Evolutionary conservation across 2,329 filamentous ascomycete genomes (phyloP).

Genomic region (Raffaelea arxii): DNA sequence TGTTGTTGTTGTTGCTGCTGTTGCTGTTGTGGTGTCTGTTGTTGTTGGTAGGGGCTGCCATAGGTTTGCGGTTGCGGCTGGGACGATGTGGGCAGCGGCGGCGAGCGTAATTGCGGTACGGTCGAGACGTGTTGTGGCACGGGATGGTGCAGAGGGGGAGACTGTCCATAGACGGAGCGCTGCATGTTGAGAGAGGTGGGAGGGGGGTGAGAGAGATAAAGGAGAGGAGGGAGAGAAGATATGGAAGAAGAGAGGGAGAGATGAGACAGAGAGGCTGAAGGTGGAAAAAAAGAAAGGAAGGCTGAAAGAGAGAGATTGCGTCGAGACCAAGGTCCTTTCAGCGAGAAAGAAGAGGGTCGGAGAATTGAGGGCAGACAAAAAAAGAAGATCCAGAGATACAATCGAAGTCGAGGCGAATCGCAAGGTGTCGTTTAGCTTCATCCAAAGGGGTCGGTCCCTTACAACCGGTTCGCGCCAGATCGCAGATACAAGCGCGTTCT

Average conservation of each 20-base stretch:
- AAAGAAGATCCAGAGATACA: too few relatives aligned
- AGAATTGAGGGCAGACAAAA: neutral
- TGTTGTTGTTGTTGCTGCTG: conserved; percentile 50
- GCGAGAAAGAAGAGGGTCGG: too few relatives aligned
- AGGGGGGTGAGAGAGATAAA: neutral
- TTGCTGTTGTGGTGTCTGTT: conserved; percentile 40
- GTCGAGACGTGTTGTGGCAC: conserved; percentile 98
- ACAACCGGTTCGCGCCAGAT: neutral
- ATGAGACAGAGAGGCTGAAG: neutral
- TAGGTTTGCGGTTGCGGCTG: conserved; percentile 58
- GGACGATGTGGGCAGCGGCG: conserved; percentile 65
- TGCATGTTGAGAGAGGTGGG: conserved; percentile 55
- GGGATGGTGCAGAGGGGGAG: conserved; percentile 89
- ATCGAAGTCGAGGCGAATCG: too few relatives aligned
- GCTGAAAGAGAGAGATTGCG: neutral
- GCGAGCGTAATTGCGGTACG: conserved; percentile 91
- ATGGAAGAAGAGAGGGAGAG: neutral
- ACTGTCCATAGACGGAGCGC: conserved; percentile 73
- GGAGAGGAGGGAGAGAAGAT: neutral
- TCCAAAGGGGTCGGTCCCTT: neutral
- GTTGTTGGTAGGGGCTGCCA: conserved; percentile 64
- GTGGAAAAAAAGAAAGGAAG: neutral
- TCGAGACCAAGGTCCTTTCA: too few relatives aligned
- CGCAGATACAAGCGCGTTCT: too few relatives aligned
- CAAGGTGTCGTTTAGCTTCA: conserved; percentile 8